These are phyloP conservation scores for Hypoxylon sp. DNA, from an alignment of 2,329 filamentous ascomycete species.

Conservation along the genomic window DNA sequence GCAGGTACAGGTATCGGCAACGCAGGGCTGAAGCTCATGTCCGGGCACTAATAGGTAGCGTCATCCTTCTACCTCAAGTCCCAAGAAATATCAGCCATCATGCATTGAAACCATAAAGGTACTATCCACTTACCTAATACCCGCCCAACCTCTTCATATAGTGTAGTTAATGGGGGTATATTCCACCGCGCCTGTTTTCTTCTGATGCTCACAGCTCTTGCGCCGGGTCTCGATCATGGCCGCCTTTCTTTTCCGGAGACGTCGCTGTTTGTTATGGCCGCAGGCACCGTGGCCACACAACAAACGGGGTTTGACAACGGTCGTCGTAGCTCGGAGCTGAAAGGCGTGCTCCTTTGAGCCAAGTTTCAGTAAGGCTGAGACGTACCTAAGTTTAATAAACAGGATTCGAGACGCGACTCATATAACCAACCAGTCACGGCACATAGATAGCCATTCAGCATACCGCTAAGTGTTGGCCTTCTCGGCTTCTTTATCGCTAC, in stretches of 20 bases:
- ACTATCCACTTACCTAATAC: constrained; percentile 22
- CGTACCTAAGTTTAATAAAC: constrained; percentile 8
- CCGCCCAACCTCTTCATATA: constrained; percentile 22
- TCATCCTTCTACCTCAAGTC: constrained; percentile 20
- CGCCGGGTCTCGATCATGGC: constrained; percentile 22
- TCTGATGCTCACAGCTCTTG: constrained; percentile 3
- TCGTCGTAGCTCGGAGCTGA: constrained; percentile 1
- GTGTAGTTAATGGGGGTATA: background rate
- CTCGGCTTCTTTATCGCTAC: constrained; percentile 4
- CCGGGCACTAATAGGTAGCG: background rate
- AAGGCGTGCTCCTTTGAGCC: constrained; percentile 2
- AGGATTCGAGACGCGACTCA: background rate
- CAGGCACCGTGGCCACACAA: constrained; percentile 15
- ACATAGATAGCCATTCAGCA: background rate
- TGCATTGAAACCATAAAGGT: constrained; percentile 22
- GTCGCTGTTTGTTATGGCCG: constrained; percentile 34
- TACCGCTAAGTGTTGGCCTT: constrained; percentile 2
- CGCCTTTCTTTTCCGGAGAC: constrained; percentile 7
- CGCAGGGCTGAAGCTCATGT: constrained; percentile 18
- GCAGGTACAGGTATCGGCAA: background rate
- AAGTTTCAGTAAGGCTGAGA: constrained; percentile 28
- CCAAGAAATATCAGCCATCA: constrained; percentile 23
- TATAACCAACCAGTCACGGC: constrained; percentile 1
- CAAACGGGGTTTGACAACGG: constrained; percentile 21
- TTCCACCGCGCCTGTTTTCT: constrained; percentile 21